Base-by-base conservation (phyloP, 495 filamentous ascomycete species). In the Antarctomyces pellizariae region DNA sequence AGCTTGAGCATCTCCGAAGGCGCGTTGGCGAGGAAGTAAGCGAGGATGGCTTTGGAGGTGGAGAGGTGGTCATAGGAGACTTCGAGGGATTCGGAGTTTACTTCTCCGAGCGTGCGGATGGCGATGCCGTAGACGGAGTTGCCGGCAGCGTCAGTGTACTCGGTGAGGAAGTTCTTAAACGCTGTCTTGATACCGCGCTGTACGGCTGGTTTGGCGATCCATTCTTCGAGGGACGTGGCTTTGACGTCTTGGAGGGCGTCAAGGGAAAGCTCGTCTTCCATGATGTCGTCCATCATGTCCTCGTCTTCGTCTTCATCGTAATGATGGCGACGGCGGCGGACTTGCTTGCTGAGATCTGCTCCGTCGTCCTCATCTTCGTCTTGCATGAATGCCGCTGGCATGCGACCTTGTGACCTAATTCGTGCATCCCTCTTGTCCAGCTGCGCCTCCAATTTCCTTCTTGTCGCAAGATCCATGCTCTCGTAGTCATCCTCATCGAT, bases 91-190 rank as follows among this genome's bases (percentile, higher is more conserved):
- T 93, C 89, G 16, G 82, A 79, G 47, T 99, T 99, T 37, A 91
- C 59, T 47, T 93, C 84, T 59, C 89, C 89, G 7, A 99, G 70
- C 0, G 76, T 90, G 31, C 77, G 70, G 32, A 95, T 80, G 33
- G 82, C 71, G 37, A 75, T 77, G 23, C 89, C 89, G 44, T 99
- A 99, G 13, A 95, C 80, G 0, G 89, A 99, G 3, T 62, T 70
- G 17, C 78, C 80, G 30, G 64, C 59, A 27, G 77, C 67, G 46
- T 95, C 84, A 13, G 67, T 90, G 45, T 86, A 95, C 46, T 93
- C 79, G 8, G 89, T 92, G 35, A 99, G 54, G 59, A 99, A 99
- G 7, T 77, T 71, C 49, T 86, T 90, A 65, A 99, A 99, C 47
- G 95, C 84, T 36, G 80, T 62, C 39, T 79, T 82, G 47, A 99